A percentile compares a stretch with the other conserved stretches of the same genome.
Conservation (phyloP, 352 stramenopile species). For the Globisporangium splendens region DNA sequence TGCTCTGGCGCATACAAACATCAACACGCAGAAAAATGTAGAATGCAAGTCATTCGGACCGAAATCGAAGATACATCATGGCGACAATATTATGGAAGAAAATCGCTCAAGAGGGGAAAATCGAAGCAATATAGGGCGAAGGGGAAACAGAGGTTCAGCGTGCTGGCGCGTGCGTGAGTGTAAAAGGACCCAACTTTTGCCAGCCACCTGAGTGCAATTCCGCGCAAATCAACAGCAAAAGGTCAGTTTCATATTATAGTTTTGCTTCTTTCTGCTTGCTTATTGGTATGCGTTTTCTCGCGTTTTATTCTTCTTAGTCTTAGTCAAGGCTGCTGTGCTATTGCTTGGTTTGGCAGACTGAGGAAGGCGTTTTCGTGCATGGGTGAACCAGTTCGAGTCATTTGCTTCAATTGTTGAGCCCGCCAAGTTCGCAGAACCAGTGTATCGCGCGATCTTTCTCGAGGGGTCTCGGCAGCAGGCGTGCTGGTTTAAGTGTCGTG, state of each 20-base stretch:
- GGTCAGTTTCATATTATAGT: neutral
- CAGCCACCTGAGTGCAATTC: neutral
- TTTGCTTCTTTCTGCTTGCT: no score
- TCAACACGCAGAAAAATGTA: neutral
- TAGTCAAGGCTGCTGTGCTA: neutral
- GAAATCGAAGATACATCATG: neutral
- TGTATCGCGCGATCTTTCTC: no score
- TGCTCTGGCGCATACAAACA: neutral
- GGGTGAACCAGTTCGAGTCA: neutral
- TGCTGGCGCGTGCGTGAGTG: no score
- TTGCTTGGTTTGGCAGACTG: neutral
- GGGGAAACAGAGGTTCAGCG: neutral
- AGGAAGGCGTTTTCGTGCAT: neutral
- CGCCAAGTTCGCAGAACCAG: no score
- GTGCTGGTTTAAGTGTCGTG: neutral
- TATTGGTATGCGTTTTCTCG: neutral
- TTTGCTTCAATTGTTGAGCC: no score
- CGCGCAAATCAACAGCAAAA: neutral
- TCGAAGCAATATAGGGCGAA: neutral
- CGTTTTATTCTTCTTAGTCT: neutral
- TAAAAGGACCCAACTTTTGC: no score
- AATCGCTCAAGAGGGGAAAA: neutral
- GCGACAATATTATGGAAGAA: slow-evolving; percentile 1
- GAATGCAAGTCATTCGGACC: neutral
- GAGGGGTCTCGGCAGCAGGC: no score